These are phyloP conservation scores for Sporisorium sorghi DNA, from an alignment of 1,284 basidiomycete genomes.

Conservation along the genomic window DNA sequence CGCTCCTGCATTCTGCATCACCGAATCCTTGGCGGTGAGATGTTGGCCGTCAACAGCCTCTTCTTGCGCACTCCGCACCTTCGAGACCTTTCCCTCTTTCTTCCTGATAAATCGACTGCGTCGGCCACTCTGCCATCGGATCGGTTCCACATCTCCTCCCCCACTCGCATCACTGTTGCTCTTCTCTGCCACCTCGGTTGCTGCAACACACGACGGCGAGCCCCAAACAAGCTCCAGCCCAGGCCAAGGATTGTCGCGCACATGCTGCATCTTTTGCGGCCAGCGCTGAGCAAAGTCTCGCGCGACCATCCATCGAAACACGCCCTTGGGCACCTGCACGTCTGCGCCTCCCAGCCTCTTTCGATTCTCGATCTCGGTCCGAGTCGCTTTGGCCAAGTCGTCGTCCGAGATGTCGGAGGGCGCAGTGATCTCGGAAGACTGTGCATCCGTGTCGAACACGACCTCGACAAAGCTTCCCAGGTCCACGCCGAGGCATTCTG, in stretches of 20 bases:
- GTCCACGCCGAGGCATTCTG: conserved; percentile 27
- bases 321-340: conserved; percentile 24
- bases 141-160: conserved; percentile 7
- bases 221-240: conserved; percentile 37
- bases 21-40: no score
- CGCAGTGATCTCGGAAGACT: conserved; percentile 38
- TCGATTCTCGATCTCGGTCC: conserved; percentile 23
- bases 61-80: neutral
- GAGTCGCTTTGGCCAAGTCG: conserved; percentile 23
- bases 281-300: conserved; percentile 36
- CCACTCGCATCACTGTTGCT: neutral
- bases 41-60: neutral
- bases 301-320: conserved; percentile 45
- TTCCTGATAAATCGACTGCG: conserved; percentile 34
- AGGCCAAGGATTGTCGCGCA: conserved; percentile 37
- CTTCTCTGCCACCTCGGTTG: neutral
- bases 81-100: neutral
- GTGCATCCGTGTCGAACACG: conserved; percentile 40
- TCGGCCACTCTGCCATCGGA: conserved; percentile 37
- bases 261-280: conserved; percentile 31
- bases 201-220: conserved; percentile 4
- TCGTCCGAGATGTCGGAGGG: conserved; percentile 38
- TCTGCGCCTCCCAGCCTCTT: conserved; percentile 21
- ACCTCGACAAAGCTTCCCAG: conserved; percentile 26
- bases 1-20: no score